These are phyloP conservation scores for Rhodotorula kratochvilovae DNA, from an alignment of 768 basidiomycete genomes.

Conservation along the genomic window DNA sequence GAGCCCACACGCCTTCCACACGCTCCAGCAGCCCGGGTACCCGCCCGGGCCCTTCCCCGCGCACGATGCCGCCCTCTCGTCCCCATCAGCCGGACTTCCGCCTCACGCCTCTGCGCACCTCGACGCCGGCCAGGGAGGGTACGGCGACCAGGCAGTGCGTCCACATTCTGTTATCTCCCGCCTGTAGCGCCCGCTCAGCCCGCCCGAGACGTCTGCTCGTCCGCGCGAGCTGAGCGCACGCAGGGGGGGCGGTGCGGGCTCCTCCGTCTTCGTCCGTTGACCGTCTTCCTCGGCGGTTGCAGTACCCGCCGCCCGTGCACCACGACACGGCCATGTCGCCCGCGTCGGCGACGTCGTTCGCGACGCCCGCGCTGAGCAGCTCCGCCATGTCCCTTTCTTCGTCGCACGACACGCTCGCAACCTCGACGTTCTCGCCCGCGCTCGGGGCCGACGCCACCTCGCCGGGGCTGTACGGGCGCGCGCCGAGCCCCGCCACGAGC, in stretches of 20 bases:
- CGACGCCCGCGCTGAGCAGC: slow-evolving; percentile 1
- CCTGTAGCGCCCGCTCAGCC: neutral
- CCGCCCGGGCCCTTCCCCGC: too few species aligned
- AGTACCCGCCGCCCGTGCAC: slow-evolving; percentile 4
- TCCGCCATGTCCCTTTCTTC: neutral
- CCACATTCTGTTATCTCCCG: neutral
- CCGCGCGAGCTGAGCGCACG: too few species aligned
- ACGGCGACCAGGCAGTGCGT: neutral
- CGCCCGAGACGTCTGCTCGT: too few species aligned
- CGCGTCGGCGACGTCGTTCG: neutral
- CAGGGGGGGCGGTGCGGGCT: too few species aligned
- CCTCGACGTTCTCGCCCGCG: neutral
- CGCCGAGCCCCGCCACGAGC: neutral
- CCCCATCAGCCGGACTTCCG: too few species aligned
- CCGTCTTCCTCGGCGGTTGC: too few species aligned
- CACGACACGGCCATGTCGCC: slow-evolving; percentile 10
- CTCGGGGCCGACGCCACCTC: neutral
- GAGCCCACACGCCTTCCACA: too few species aligned
- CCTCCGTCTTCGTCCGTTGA: too few species aligned
- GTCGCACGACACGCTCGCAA: neutral
- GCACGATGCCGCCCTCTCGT: neutral
- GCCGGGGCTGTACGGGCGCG: neutral
- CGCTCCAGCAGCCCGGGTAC: too few species aligned
- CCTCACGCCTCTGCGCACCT: too few species aligned
- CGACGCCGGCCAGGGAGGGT: too few species aligned